phyloP scores from a whole-genome alignment of 768 basidiomycete genomes.

The Leccinum subtestaceum region DNA sequence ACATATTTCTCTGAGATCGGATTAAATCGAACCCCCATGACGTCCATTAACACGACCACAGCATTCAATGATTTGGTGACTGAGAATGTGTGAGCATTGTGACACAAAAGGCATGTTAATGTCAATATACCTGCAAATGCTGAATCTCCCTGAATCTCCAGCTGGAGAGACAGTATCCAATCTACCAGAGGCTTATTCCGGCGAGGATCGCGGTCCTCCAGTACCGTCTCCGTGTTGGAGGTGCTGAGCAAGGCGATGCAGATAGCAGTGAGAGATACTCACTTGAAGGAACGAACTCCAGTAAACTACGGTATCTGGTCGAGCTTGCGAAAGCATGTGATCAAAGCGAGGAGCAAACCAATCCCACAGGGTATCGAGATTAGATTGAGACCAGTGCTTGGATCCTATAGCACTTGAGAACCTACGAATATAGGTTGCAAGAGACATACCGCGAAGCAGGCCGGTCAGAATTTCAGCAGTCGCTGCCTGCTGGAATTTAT shows the following conservation, averaged over 20 bases:
- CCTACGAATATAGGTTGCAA: neutral
- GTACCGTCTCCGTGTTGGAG: conserved; percentile 38
- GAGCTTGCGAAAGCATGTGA: conserved; percentile 67
- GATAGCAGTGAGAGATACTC: neutral
- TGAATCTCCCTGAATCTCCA: conserved; percentile 83
- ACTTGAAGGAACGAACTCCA: conserved; percentile 66
- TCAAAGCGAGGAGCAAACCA: conserved; percentile 68
- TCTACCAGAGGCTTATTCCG: conserved; percentile 68
- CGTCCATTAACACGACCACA: conserved; percentile 64
- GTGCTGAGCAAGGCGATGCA: conserved; percentile 4
- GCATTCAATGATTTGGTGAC: conserved; percentile 75
- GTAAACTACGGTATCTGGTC: conserved; percentile 77
- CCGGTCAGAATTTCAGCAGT: conserved; percentile 74
- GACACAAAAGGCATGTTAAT: neutral
- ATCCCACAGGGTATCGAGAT: conserved; percentile 58
- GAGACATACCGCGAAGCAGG: conserved; percentile 60
- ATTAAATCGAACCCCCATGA: conserved; percentile 63
- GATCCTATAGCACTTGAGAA: conserved; percentile 47
- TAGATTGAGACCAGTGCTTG: conserved; percentile 74
- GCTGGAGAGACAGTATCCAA: conserved; percentile 71
- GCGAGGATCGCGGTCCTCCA: conserved; percentile 77
- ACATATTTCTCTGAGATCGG: conserved; percentile 66
- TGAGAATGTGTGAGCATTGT: conserved; percentile 30
- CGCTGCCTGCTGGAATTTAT: conserved; percentile 85
- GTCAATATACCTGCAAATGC: conserved; percentile 73